phyloP scores from a whole-genome alignment of 2,329 filamentous ascomycete genomes.

The Talaromyces sp. region DNA sequence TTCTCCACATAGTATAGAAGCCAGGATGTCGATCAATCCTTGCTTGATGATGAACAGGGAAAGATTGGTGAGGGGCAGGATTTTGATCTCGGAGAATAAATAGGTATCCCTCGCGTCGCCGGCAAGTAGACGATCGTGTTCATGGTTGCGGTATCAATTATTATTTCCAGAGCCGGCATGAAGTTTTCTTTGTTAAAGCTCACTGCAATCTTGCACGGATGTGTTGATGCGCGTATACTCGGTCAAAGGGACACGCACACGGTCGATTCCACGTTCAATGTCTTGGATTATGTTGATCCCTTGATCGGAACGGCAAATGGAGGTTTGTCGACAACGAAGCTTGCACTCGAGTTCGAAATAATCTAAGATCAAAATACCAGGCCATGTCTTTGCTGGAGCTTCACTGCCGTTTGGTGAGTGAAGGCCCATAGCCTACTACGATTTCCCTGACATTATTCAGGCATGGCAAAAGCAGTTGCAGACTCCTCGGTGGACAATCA shows the following conservation, averaged over 20 bases:
- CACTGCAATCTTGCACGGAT: not conserved
- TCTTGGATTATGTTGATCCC: constrained; percentile 47
- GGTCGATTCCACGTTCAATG: constrained; percentile 26
- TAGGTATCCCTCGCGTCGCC: not conserved
- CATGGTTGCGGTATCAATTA: not conserved
- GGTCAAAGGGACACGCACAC: constrained; percentile 1
- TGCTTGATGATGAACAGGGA: not conserved
- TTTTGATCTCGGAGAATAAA: not conserved
- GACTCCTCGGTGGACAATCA: constrained; percentile 54
- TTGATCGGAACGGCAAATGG: constrained; percentile 55
- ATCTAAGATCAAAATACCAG: constrained; percentile 25
- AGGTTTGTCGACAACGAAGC: constrained; percentile 24
- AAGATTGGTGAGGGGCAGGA: not conserved
- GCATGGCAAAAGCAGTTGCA: constrained; percentile 55
- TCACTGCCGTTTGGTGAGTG: constrained; percentile 51
- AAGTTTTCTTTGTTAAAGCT: not conserved
- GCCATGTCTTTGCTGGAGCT: constrained; percentile 57
- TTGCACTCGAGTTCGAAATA: not conserved
- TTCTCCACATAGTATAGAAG: constrained; percentile 6
- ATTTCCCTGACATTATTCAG: constrained; percentile 23
- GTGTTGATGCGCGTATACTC: constrained; percentile 1
- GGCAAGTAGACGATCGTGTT: not conserved
- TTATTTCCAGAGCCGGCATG: not conserved
- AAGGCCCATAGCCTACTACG: not conserved
- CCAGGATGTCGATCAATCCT: constrained; percentile 1